These are phyloP conservation scores for Leishmania guyanensis DNA, from an alignment of 208 protist species.

Conservation along the genomic window DNA sequence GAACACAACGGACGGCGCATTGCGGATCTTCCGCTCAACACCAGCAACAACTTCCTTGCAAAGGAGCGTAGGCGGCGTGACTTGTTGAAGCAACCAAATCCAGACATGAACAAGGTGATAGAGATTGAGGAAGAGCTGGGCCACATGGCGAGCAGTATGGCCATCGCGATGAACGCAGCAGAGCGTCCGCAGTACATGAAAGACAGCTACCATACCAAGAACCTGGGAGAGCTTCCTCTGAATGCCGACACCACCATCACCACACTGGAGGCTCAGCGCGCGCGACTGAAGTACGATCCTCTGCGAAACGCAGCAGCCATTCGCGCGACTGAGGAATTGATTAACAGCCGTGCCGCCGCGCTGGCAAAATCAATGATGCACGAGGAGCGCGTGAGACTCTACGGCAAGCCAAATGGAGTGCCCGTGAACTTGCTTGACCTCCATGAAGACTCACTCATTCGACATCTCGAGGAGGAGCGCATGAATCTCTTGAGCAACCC, in stretches of 20 bases:
- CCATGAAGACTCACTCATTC: constrained; percentile 46
- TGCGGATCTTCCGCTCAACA: constrained; percentile 44
- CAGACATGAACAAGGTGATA: constrained; percentile 23
- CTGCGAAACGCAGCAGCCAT: constrained; percentile 38
- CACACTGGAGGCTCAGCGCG: constrained; percentile 55
- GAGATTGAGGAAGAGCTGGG: constrained; percentile 34
- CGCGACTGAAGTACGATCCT: constrained; percentile 37
- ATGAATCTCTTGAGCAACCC: constrained; percentile 38
- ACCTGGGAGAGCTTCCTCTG: constrained; percentile 38
- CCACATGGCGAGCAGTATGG: constrained; percentile 28
- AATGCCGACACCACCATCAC: constrained; percentile 42
- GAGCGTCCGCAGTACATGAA: constrained; percentile 53
- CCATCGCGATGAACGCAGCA: constrained; percentile 39
- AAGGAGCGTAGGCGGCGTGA: constrained; percentile 49
- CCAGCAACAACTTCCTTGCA: constrained; percentile 42
- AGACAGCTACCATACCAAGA: constrained; percentile 35
- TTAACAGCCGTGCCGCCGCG: constrained; percentile 49
- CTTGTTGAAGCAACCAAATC: constrained; percentile 27
- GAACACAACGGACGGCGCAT: constrained; percentile 44
- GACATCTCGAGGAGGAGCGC: constrained; percentile 42
- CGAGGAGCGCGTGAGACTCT: constrained; percentile 35
- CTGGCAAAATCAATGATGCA: constrained; percentile 31
- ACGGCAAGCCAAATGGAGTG: constrained; percentile 53
- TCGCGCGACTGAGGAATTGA: constrained; percentile 31
- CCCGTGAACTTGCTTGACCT: constrained; percentile 54